Percentiles rank a stretch among this genome's conserved stretches.
Evolutionary conservation across 306 rosid genomes (phyloP).

Genomic region (Lablab purpureus): DNA sequence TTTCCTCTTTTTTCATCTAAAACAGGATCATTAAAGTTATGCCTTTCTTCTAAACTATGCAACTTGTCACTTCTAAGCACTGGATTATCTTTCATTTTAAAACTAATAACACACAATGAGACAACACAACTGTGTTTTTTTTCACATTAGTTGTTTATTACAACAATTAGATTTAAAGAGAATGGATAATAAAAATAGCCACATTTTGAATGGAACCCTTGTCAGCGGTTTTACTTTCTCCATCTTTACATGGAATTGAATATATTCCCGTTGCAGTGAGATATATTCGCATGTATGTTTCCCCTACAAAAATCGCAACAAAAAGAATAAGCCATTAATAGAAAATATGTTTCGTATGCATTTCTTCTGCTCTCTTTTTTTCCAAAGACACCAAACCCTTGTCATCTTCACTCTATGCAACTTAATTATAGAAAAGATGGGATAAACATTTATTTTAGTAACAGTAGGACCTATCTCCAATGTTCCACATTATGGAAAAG

Average conservation of each 20-base stretch:
- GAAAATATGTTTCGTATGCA: background rate
- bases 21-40: conserved; percentile 47
- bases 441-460: background rate
- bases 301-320: background rate
- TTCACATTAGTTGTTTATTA: no score
- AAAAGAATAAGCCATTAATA: background rate
- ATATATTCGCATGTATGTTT: background rate
- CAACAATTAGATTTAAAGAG: no score
- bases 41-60: conserved; percentile 56
- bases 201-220: no score
- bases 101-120: no score
- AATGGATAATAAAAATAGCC: no score
- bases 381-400: background rate
- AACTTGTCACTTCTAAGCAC: conserved; percentile 21
- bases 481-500: no score
- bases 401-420: no score
- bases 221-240: background rate
- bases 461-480: background rate
- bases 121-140: background rate
- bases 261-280: background rate
- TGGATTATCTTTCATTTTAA: background rate
- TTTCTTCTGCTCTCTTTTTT: background rate
- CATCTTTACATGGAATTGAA: background rate
- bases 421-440: no score
- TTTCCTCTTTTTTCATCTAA: conserved; percentile 16